Percentiles rank a stretch among this genome's conserved stretches.
Conservation (phyloP, 2,329 filamentous ascomycete species). For the Aspergillus pseudoglaucus region DNA sequence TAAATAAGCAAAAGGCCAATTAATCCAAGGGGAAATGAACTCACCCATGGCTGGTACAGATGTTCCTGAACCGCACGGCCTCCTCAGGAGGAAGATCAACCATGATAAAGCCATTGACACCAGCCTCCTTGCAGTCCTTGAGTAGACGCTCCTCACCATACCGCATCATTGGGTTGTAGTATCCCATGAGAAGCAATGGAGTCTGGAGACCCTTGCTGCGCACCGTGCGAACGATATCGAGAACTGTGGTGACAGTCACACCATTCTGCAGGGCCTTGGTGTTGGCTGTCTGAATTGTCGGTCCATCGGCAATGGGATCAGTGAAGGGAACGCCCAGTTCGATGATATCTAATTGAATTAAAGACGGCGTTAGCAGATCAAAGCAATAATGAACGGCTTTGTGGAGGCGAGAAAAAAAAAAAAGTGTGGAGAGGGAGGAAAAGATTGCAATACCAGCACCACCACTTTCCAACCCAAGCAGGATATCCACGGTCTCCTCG, state of each 20-base stretch:
- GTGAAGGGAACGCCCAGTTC: conserved; percentile 96
- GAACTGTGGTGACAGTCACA: conserved; percentile 70
- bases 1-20: background rate
- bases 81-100: conserved; percentile 97
- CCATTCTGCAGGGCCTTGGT: conserved; percentile 84
- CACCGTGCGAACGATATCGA: conserved; percentile 78
- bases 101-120: conserved; percentile 93
- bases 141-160: conserved; percentile 91
- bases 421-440: background rate
- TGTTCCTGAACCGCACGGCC: conserved; percentile 62
- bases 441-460: conserved; percentile 62
- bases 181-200: conserved; percentile 93
- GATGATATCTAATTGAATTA: conserved; percentile 64
- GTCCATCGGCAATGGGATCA: conserved; percentile 95
- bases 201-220: conserved; percentile 68
- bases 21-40: conserved; percentile 3
- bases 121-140: conserved; percentile 72
- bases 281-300: conserved; percentile 93
- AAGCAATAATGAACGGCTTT: background rate
- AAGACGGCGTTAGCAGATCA: background rate
- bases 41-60: conserved; percentile 29
- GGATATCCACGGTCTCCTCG: conserved; percentile 74
- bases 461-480: conserved; percentile 85
- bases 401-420: background rate
- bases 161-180: conserved; percentile 92